Evolutionary conservation across 2,329 filamentous ascomycete species (phyloP).

Genomic region (Macrophomina phaseolina): DNA sequence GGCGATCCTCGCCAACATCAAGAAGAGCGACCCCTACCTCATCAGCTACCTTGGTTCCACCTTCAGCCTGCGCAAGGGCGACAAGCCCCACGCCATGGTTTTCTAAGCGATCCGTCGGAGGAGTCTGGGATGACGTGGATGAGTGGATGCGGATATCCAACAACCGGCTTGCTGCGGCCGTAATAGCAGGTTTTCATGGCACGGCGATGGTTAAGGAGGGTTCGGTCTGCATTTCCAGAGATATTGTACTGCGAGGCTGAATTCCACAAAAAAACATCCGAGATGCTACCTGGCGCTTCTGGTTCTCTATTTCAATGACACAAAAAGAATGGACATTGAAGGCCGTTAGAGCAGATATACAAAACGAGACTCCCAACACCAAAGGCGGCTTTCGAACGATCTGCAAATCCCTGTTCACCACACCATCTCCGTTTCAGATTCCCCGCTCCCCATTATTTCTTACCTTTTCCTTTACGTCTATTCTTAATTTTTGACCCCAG

Average conservation of each 20-base stretch:
- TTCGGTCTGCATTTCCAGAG: slow-evolving; percentile 47
- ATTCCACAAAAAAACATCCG: slow-evolving; percentile 40
- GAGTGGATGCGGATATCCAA: slow-evolving; percentile 44
- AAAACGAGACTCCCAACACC: slow-evolving; percentile 26
- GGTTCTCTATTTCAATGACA: slow-evolving; percentile 27
- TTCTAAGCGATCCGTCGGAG: slow-evolving; percentile 67
- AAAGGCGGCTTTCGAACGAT: neutral
- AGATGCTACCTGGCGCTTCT: slow-evolving; percentile 28
- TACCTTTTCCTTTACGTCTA: slow-evolving; percentile 33
- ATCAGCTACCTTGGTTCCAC: slow-evolving; percentile 90
- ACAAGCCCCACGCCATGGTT: slow-evolving; percentile 99
- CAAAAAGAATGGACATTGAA: slow-evolving; percentile 27
- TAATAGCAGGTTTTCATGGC: slow-evolving; percentile 43
- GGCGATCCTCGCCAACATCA: slow-evolving; percentile 91
- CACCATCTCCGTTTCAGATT: slow-evolving; percentile 2
- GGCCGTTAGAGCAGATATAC: slow-evolving; percentile 25
- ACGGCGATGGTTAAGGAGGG: slow-evolving; percentile 44
- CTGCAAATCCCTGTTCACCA: neutral
- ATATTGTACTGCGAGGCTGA: slow-evolving; percentile 49
- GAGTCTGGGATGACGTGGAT: slow-evolving; percentile 26
- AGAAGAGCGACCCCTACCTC: slow-evolving; percentile 91
- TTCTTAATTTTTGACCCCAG: slow-evolving; percentile 36
- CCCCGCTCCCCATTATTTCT: slow-evolving; percentile 5
- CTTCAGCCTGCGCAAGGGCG: slow-evolving; percentile 98
- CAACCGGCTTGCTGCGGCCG: slow-evolving; percentile 48